Conservation (phyloP, 75 land plant genomes). For the Adiantum capillusveneris region DNA sequence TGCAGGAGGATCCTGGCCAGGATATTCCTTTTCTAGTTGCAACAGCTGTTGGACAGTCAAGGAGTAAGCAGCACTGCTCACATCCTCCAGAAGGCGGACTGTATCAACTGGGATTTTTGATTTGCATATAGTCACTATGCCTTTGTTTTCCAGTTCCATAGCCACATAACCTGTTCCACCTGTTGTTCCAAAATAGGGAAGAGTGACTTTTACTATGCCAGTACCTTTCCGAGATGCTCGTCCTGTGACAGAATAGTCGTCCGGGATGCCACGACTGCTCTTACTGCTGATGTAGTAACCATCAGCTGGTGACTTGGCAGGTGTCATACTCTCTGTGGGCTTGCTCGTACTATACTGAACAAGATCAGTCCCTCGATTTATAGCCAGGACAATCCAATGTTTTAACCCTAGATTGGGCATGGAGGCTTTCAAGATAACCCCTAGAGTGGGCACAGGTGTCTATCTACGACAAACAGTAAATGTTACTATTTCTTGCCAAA, state of each 20-base stretch:
- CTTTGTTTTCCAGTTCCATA: conserved; percentile 52
- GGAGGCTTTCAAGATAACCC: conserved; percentile 34
- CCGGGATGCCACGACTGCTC: conserved; percentile 55
- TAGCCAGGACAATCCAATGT: conserved; percentile 59
- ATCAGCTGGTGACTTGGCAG: conserved; percentile 25
- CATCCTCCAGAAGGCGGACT: conserved; percentile 78
- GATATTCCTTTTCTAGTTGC: conserved; percentile 37
- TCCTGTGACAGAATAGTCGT: conserved; percentile 51
- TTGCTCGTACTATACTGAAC: conserved; percentile 18
- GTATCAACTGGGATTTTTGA: conserved; percentile 74
- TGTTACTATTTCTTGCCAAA: too few relatives aligned
- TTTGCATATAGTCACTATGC: conserved; percentile 64
- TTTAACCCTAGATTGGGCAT: conserved; percentile 76
- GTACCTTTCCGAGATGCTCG: conserved; percentile 59
- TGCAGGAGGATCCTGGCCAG: conserved; percentile 65
- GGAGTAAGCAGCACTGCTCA: conserved; percentile 57
- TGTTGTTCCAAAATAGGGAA: conserved; percentile 75
- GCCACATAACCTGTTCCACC: conserved; percentile 76
- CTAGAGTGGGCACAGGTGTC: conserved; percentile 5
- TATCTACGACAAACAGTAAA: too few relatives aligned
- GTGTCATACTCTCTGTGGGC: conserved; percentile 10
- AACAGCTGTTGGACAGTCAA: conserved; percentile 69
- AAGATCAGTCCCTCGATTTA: conserved; percentile 45
- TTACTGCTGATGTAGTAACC: conserved; percentile 65
- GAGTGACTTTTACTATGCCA: conserved; percentile 58